These are phyloP conservation scores for Clitopilus passeckerianus DNA, from an alignment of 768 basidiomycete genomes.

Conservation along the genomic window DNA sequence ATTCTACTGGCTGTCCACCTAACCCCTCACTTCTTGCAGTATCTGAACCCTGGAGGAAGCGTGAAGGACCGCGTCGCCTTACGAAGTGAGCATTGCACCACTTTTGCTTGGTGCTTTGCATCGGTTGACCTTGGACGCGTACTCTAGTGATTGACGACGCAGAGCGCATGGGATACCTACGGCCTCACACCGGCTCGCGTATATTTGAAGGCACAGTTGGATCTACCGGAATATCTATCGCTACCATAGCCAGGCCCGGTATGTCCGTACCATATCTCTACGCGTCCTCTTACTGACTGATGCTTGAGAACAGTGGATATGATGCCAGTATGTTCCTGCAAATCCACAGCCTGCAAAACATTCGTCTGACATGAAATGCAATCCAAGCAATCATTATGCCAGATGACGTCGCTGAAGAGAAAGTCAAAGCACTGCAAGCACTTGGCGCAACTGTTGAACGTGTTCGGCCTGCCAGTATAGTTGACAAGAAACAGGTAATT, in stretches of 20 bases:
- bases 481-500: conserved; percentile 89
- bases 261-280: conserved; percentile 11
- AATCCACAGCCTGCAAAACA: not conserved
- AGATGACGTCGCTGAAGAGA: conserved; percentile 87
- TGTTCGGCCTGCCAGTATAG: conserved; percentile 91
- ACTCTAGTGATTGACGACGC: conserved; percentile 88
- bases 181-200: conserved; percentile 83
- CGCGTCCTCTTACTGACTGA: not conserved
- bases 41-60: conserved; percentile 94
- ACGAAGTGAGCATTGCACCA: conserved; percentile 52
- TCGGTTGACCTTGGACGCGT: not conserved
- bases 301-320: conserved; percentile 60
- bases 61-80: conserved; percentile 98
- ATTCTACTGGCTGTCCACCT: not conserved
- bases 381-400: conserved; percentile 80
- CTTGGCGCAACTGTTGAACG: conserved; percentile 89
- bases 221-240: conserved; percentile 94
- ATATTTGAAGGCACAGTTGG: conserved; percentile 98
- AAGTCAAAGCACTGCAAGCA: conserved; percentile 75
- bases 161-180: conserved; percentile 73
- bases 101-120: no score
- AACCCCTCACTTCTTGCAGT: conserved; percentile 40
- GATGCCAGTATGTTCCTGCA: conserved; percentile 58
- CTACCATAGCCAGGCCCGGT: conserved; percentile 89
- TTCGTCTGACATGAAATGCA: not conserved